phyloP scores from a whole-genome alignment of 225 moss, liverwort and hornwort genomes.

The Pseudoscleropodium purum region DNA sequence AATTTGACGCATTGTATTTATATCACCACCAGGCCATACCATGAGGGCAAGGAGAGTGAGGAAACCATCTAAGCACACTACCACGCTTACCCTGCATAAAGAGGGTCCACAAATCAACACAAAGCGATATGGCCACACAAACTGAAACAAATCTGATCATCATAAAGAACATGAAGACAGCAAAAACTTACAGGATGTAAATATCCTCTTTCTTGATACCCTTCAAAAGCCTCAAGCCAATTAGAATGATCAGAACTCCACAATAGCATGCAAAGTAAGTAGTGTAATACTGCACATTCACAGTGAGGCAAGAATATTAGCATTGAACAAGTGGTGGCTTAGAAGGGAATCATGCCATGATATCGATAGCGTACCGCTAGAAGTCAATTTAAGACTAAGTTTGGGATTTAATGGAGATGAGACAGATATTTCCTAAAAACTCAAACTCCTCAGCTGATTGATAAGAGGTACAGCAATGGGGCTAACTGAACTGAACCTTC shows the following conservation, averaged over 20 bases:
- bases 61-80: conserved; percentile 67
- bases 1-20: conserved; percentile 60
- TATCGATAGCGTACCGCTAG: not conserved
- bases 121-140: not conserved
- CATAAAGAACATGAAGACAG: not conserved
- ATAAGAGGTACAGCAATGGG: not conserved
- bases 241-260: conserved; percentile 52
- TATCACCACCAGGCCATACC: conserved; percentile 98
- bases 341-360: not conserved
- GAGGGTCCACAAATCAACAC: not conserved
- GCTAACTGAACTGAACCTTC: not conserved
- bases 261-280: conserved; percentile 96
- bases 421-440: not conserved
- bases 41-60: conserved; percentile 89
- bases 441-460: not conserved
- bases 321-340: not conserved
- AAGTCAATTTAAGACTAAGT: not conserved
- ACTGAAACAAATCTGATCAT: not conserved
- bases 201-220: conserved; percentile 65
- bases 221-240: conserved; percentile 75
- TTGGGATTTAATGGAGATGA: not conserved
- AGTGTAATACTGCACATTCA: conserved; percentile 79
- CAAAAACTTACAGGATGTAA: conserved; percentile 61
- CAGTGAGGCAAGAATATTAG: not conserved
- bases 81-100: conserved; percentile 60